A percentile compares a stretch with the other conserved stretches of the same genome.
Conservation (phyloP, 352 stramenopile genomes). For the Aphanomyces stellatus region DNA sequence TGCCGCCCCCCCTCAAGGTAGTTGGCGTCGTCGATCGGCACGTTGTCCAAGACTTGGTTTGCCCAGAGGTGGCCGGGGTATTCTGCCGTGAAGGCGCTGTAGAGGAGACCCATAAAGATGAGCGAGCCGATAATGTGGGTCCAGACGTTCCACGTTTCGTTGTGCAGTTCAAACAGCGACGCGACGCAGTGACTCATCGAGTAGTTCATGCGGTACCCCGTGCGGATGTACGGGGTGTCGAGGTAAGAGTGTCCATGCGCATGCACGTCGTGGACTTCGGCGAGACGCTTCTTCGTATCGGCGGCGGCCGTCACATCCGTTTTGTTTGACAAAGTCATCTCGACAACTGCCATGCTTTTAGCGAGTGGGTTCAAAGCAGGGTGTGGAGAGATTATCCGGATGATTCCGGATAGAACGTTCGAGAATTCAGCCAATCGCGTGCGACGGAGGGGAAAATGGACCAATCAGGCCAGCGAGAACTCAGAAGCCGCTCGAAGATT, state of each 20-base stretch:
- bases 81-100: constrained; percentile 29
- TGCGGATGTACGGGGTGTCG: constrained; percentile 81
- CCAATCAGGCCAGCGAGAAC: no score
- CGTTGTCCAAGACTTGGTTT: not conserved
- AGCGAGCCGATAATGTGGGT: constrained; percentile 80
- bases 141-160: constrained; percentile 85
- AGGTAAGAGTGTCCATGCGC: constrained; percentile 73
- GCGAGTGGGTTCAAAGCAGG: not conserved
- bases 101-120: constrained; percentile 74
- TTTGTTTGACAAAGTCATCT: no score
- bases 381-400: not conserved
- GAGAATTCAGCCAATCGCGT: constrained; percentile 1
- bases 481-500: no score
- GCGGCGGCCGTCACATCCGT: not conserved
- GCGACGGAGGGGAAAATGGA: no score
- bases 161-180: constrained; percentile 82
- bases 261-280: constrained; percentile 55
- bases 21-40: constrained; percentile 26
- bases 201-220: constrained; percentile 80
- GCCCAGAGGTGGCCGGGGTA: not conserved
- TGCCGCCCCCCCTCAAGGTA: constrained; percentile 43
- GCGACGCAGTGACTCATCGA: constrained; percentile 60
- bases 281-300: constrained; percentile 3
- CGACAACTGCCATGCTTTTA: not conserved
- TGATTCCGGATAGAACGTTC: not conserved